Percentiles rank a stretch among this genome's conserved stretches.
Conservation (phyloP, 495 filamentous ascomycete species). For the Cairneyella variabilis region DNA sequence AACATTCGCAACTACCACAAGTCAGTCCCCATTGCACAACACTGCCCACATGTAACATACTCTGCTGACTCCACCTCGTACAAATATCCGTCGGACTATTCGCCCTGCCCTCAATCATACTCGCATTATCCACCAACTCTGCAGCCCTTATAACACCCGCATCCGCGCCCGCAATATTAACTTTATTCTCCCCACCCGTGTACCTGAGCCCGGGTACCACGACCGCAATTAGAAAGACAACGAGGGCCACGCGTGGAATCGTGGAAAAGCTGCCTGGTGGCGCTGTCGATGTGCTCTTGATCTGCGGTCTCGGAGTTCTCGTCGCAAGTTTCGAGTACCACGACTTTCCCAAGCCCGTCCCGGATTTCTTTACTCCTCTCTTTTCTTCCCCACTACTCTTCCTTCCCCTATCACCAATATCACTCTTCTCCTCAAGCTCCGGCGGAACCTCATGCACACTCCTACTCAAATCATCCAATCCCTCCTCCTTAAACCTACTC, state of each 20-base stretch:
- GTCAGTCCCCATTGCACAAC: background rate
- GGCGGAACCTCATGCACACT: constrained; percentile 15
- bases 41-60: constrained; percentile 38
- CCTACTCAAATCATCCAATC: constrained; percentile 34
- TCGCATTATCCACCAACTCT: constrained; percentile 19
- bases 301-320: constrained; percentile 28
- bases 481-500: constrained; percentile 44
- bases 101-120: constrained; percentile 32
- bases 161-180: constrained; percentile 35
- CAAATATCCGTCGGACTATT: constrained; percentile 54
- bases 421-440: constrained; percentile 15
- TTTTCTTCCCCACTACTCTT: constrained; percentile 3
- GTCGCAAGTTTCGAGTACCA: constrained; percentile 14
- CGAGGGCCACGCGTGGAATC: constrained; percentile 40
- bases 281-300: constrained; percentile 37
- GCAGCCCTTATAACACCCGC: constrained; percentile 38
- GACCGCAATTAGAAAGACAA: constrained; percentile 50
- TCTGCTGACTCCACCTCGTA: constrained; percentile 65
- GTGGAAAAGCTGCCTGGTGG: constrained; percentile 35
- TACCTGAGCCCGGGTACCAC: constrained; percentile 42
- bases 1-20: constrained; percentile 33
- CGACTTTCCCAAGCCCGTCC: background rate
- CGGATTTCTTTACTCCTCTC: constrained; percentile 3
- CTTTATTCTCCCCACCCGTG: constrained; percentile 27
- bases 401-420: background rate